Evolutionary conservation across 1,284 basidiomycete species (phyloP), one percentile per base, ranked within the genome.

Genomic region (Rhodotorula mucilaginosa): DNA sequence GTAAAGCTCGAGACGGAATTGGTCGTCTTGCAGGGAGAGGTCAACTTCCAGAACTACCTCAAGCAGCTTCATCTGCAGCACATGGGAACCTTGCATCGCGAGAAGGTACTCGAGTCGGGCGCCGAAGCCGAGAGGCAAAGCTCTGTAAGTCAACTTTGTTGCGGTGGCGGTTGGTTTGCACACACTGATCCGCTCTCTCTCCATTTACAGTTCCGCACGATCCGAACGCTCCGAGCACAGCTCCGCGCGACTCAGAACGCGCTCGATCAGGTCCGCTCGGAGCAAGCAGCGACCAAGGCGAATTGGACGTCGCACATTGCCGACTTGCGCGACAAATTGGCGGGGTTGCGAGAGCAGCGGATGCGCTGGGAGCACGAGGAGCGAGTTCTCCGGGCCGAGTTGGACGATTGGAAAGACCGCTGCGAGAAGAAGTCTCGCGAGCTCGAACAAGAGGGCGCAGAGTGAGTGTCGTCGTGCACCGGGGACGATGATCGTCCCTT

Each of bases 1-100:
- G 84, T 87, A 26, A 84, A 83, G 13, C 81, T 92, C 67, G 91
- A 92, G 79, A 84, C 88, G 58, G 89, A 92, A 77, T 84, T 90
- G 4, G 80, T 91, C 10, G 81, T 91, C 49, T 82, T 92, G 39
- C 85, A 88, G 64, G 91, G 88, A 78, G 90, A 92, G 74, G 85
- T 92, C 56, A 90, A 91, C 78, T 90, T 92, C 70, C 89, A 92
- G 81, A 82, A 88, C 31, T 92, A 90, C 89, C 83, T 90, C 57
- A 88, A 89, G 70, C 83, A 89, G 74, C 87, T 91, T 80, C 91
- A 91, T 72, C 85, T 89, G 65, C 86, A 87, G 79, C 89, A 91
- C 76, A 89, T 93, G 66, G 89, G 88, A n/a, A 84, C 87, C 58
- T 81, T 92, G 63, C 89, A 90, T 77, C 85, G 88, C 72, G 88